These are phyloP conservation scores for Anthoceros angustus DNA, from an alignment of 225 moss, liverwort and hornwort genomes.

Conservation along the genomic window DNA sequence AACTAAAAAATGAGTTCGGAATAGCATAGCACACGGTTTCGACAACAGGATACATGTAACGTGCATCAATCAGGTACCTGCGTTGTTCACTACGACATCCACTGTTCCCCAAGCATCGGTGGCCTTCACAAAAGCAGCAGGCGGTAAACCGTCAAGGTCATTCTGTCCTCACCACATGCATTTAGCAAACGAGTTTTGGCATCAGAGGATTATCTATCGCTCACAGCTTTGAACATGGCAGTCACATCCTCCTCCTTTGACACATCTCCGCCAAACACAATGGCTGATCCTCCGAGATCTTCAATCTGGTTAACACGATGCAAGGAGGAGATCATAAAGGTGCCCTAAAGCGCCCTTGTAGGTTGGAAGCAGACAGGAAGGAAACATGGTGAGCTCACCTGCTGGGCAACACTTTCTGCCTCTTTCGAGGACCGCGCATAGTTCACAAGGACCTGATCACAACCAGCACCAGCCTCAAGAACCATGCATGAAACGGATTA, in stretches of 20 bases:
- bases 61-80: conserved; percentile 24
- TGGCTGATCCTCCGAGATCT: conserved; percentile 69
- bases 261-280: conserved; percentile 69
- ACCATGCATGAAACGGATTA: neutral
- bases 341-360: neutral
- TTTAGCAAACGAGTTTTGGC: neutral
- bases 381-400: conserved; percentile 20
- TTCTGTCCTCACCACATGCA: neutral
- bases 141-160: neutral
- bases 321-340: neutral
- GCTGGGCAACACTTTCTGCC: conserved; percentile 70
- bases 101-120: conserved; percentile 87
- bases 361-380: neutral
- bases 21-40: neutral
- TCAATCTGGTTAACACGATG: conserved; percentile 33
- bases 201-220: conserved; percentile 3
- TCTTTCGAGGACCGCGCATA: conserved; percentile 81
- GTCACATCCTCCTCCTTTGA: conserved; percentile 73
- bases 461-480: neutral
- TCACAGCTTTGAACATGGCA: conserved; percentile 61
- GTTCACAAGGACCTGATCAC: conserved; percentile 58
- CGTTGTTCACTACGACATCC: conserved; percentile 85
- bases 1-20: neutral
- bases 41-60: neutral
- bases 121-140: conserved; percentile 33